These are phyloP conservation scores for Taiozyma sp. DNA, from an alignment of 1,139 yeast genomes.

Conservation along the genomic window DNA sequence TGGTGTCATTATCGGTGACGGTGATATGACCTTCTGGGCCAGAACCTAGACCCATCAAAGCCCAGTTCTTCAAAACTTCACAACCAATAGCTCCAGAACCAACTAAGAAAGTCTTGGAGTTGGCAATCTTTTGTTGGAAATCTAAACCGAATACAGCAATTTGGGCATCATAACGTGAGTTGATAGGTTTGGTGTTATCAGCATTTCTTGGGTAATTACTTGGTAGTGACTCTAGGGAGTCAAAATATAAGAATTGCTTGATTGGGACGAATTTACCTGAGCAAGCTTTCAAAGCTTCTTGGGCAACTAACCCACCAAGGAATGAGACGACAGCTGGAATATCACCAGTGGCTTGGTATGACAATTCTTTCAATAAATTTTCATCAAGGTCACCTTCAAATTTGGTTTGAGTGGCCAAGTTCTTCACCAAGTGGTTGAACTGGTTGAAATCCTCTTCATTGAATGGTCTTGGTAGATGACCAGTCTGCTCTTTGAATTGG, in stretches of 20 bases:
- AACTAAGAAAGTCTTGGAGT: slow-evolving; percentile 81
- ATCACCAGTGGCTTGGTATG: slow-evolving; percentile 90
- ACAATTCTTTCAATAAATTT: slow-evolving; percentile 61
- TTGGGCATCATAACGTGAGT: slow-evolving; percentile 86
- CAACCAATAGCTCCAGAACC: slow-evolving; percentile 99
- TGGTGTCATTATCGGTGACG: slow-evolving; percentile 92
- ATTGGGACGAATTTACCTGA: slow-evolving; percentile 92
- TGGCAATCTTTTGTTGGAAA: slow-evolving; percentile 68
- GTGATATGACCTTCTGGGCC: slow-evolving; percentile 83
- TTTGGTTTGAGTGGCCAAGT: slow-evolving; percentile 46
- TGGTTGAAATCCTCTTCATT: slow-evolving; percentile 73
- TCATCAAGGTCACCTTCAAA: slow-evolving; percentile 53
- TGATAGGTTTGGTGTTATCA: slow-evolving; percentile 68
- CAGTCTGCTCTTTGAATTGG: slow-evolving; percentile 58
- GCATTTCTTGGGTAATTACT: slow-evolving; percentile 57
- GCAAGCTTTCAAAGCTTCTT: slow-evolving; percentile 91
- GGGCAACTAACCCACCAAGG: slow-evolving; percentile 93
- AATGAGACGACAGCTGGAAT: slow-evolving; percentile 88
- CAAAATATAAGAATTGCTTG: slow-evolving; percentile 89
- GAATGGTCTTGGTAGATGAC: slow-evolving; percentile 72
- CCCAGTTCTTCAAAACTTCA: slow-evolving; percentile 98
- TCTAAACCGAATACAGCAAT: slow-evolving; percentile 89
- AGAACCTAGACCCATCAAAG: slow-evolving; percentile 90
- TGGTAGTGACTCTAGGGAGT: slow-evolving; percentile 80
- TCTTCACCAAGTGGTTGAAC: slow-evolving; percentile 54